Base-by-base conservation (phyloP, 768 basidiomycete genomes). In the Mycena indigotica region DNA sequence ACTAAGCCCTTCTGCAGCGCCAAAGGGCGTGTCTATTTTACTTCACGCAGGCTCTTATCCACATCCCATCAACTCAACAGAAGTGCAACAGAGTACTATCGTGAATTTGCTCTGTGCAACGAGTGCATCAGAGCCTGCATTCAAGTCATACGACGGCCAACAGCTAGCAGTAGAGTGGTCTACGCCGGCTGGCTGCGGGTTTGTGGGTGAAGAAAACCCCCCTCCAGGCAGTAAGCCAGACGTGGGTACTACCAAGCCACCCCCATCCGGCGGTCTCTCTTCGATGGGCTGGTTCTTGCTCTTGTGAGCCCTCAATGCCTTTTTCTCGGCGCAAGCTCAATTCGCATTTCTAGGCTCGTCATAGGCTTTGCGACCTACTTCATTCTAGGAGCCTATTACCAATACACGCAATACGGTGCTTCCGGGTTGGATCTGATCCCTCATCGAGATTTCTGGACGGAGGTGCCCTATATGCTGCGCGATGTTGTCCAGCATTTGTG, bases 361-460 rank as follows among this genome's bases (percentile, higher is more conserved):
- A 69, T 94, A 21, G 84, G 84, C 2, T 79, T 93, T 57, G 67
- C 77, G 3, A 80, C 82, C 2, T 95, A 95, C 73, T 86, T 95
- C 63, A 81, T 68, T 1, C 69, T 93, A 24, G 93, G 93, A 19
- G 88, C 88, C 8, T 95, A 93, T 70, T 88, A 91, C 74, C 94
- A 95, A 66, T 93, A 93, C 66, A 84, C 88, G 5, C 90, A 85
- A 19, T 95, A 95, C 68, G 93, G 93, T 19, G 89, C 93, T 8
- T 81, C 85, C 24, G 93, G 93, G 15, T 75, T 78, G 69, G 93
- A 95, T 71, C 79, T 94, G 53, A 85, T 94, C 69, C 92, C 91
- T 90, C 91, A 94, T 72, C 89, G 91, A 49, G 90, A 93, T 68
- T 94, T 94, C 72, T 93, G 91, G 91, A 77, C 85, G 69, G 92